Percentiles rank a stretch among this genome's conserved stretches.
Conservation (phyloP, 2,329 filamentous ascomycete species). For the Trichoderma cornu-damae region DNA sequence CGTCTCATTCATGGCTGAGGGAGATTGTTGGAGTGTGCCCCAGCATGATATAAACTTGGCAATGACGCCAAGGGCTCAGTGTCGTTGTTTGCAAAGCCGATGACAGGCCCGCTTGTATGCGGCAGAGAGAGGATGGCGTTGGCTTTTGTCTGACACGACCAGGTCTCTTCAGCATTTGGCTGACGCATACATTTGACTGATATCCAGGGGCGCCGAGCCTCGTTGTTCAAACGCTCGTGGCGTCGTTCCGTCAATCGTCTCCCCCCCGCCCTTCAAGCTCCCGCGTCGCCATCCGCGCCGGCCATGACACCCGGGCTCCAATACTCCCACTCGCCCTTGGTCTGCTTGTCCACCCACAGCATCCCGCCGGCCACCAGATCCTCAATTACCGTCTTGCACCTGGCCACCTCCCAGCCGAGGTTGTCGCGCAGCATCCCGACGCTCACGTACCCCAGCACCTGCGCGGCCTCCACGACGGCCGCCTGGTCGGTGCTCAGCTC, state of each 20-base stretch:
- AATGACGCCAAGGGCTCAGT: too few species aligned
- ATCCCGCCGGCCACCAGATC: slow-evolving; percentile 84
- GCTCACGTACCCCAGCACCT: slow-evolving; percentile 84
- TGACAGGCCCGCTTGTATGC: too few species aligned
- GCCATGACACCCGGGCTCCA: slow-evolving; percentile 80
- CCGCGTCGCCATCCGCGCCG: slow-evolving; percentile 30
- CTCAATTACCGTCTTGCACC: slow-evolving; percentile 84
- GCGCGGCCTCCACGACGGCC: slow-evolving; percentile 83
- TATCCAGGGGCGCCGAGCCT: not conserved
- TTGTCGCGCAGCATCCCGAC: slow-evolving; percentile 86
- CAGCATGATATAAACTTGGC: too few species aligned
- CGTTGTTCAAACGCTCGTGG: not conserved
- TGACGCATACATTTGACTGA: not conserved
- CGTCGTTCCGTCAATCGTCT: too few species aligned
- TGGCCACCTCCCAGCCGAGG: slow-evolving; percentile 74
- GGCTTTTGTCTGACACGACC: not conserved
- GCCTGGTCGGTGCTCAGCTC: slow-evolving; percentile 94
- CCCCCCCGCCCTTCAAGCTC: slow-evolving; percentile 3
- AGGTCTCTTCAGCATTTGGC: not conserved
- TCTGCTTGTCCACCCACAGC: slow-evolving; percentile 90
- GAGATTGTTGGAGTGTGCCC: too few species aligned
- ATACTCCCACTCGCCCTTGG: slow-evolving; percentile 76
- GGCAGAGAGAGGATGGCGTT: too few species aligned
- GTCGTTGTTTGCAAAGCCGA: too few species aligned
- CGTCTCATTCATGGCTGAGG: too few species aligned